These are phyloP conservation scores for Rhodotorula sp. DNA, from an alignment of 1,284 basidiomycete genomes.

Conservation along the genomic window DNA sequence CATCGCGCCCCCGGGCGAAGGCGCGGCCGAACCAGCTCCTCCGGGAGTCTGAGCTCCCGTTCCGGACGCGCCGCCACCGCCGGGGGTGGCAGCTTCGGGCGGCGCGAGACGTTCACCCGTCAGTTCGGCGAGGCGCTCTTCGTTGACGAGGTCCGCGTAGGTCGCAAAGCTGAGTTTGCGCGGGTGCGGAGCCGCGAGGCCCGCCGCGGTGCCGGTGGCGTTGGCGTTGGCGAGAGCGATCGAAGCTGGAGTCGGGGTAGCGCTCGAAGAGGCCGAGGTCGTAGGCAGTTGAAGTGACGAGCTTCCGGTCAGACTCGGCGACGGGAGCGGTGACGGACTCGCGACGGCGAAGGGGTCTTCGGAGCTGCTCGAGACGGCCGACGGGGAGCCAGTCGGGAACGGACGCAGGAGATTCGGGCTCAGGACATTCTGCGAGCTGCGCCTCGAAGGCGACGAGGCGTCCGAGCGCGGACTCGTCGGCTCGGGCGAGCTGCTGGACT, in stretches of 20 bases:
- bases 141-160: constrained; percentile 41
- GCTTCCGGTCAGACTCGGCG: not conserved
- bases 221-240: not conserved
- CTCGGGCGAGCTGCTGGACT: not conserved
- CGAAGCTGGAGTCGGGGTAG: not conserved
- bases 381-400: constrained; percentile 11
- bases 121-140: constrained; percentile 37
- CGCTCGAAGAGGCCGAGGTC: not conserved
- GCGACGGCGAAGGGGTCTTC: constrained; percentile 10
- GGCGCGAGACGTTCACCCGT: constrained; percentile 28
- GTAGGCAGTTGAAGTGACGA: constrained; percentile 6
- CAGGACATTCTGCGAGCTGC: not conserved
- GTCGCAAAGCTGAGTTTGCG: constrained; percentile 34
- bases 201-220: not conserved
- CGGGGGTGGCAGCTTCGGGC: not conserved
- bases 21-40: not conserved
- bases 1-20: not conserved
- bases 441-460: not conserved
- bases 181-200: constrained; percentile 12
- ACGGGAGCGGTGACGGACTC: not conserved
- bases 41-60: not conserved
- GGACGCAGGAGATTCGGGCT: constrained; percentile 19
- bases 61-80: not conserved
- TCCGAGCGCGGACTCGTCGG: not conserved
- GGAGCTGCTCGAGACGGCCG: not conserved